phyloP scores from a whole-genome alignment of 202 grass and related monocot genomes.

The Zoysia matrella region DNA sequence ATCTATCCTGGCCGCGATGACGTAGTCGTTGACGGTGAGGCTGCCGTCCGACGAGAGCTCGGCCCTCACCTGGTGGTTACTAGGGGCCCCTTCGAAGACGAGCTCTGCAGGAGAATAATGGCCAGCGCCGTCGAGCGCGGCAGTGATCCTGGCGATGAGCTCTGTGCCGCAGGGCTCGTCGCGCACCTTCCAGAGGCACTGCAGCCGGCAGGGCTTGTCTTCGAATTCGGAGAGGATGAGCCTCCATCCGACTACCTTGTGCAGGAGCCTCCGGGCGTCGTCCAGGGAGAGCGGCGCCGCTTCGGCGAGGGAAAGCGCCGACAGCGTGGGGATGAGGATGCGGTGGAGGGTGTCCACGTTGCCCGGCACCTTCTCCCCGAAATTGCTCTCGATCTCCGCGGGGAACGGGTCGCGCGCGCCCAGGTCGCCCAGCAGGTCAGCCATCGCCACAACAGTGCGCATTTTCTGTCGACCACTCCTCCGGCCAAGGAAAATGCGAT shows the following conservation, averaged over 20 bases:
- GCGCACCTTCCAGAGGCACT: constrained; percentile 85
- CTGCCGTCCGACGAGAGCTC: constrained; percentile 57
- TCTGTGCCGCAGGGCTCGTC: constrained; percentile 64
- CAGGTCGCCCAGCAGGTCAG: constrained; percentile 64
- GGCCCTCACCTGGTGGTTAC: constrained; percentile 60
- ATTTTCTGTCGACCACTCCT: too few relatives aligned
- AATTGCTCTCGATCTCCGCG: constrained; percentile 88
- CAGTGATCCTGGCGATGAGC: constrained; percentile 69
- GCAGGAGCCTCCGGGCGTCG: constrained; percentile 63
- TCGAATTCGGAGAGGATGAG: constrained; percentile 12
- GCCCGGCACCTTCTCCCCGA: constrained; percentile 70
- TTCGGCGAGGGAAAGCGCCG: constrained; percentile 26
- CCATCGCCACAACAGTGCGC: constrained; percentile 47
- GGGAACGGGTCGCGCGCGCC: constrained; percentile 87
- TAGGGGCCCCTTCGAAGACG: constrained; percentile 44
- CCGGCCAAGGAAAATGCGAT: too few relatives aligned
- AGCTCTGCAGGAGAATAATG: constrained; percentile 50
- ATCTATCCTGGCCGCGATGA: constrained; percentile 56
- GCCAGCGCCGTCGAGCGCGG: constrained; percentile 52
- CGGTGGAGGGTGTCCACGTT: constrained; percentile 79
- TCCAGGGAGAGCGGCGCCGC: constrained; percentile 41
- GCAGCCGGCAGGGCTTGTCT: constrained; percentile 40
- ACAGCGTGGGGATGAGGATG: constrained; percentile 75
- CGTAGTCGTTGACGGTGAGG: constrained; percentile 55
- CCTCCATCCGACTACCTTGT: constrained; percentile 85